Percentiles rank a stretch among this genome's conserved stretches.
Conservation (phyloP, 176 grass and related monocot genomes). For the Carex pumila region DNA sequence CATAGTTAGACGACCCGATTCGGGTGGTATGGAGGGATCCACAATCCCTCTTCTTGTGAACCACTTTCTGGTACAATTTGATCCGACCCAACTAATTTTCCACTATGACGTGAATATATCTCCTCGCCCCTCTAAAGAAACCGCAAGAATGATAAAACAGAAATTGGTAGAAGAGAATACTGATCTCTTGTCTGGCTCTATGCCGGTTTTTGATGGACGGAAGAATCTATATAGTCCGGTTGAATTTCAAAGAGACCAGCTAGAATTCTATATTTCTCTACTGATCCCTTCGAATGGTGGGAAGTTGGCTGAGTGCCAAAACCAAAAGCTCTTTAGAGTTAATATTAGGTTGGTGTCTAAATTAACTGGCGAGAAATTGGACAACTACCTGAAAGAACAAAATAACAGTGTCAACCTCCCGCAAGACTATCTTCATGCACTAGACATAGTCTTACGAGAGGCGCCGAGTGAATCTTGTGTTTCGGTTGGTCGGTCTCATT, state of each 20-base stretch:
- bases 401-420: constrained; percentile 47
- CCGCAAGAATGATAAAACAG: constrained; percentile 71
- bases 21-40: constrained; percentile 45
- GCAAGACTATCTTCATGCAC: constrained; percentile 71
- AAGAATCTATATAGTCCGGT: constrained; percentile 82
- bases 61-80: constrained; percentile 71
- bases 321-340: constrained; percentile 66
- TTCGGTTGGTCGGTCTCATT: constrained; percentile 67
- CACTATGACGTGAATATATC: constrained; percentile 82
- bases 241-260: constrained; percentile 46
- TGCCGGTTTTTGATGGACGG: constrained; percentile 77
- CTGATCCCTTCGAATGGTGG: constrained; percentile 31
- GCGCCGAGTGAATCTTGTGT: constrained; percentile 58
- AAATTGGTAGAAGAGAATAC: constrained; percentile 80
- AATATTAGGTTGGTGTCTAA: constrained; percentile 69
- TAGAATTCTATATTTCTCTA: constrained; percentile 65
- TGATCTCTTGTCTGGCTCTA: constrained; percentile 33
- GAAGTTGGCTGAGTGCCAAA: constrained; percentile 28
- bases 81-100: constrained; percentile 56
- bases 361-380: constrained; percentile 57
- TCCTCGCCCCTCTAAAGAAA: constrained; percentile 75
- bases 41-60: constrained; percentile 65
- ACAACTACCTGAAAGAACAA: constrained; percentile 57
- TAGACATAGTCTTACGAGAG: constrained; percentile 78
- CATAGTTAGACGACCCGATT: constrained; percentile 48